These are phyloP conservation scores for Aciculosporium take DNA, from an alignment of 2,329 filamentous ascomycete species.

Conservation along the genomic window DNA sequence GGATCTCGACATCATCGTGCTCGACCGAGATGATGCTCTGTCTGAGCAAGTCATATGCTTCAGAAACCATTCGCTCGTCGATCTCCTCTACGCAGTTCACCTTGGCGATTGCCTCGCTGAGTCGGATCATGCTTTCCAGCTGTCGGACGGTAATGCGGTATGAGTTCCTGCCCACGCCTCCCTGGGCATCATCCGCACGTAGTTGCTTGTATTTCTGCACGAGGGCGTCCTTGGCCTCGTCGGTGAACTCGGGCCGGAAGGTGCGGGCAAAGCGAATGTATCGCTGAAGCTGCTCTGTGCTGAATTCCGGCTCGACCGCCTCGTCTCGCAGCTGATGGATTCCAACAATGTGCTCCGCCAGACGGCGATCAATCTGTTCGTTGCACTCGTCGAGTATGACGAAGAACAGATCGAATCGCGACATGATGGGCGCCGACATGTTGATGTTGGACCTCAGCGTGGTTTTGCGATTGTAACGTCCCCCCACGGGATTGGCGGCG, in stretches of 20 bases:
- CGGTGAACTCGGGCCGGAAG: constrained; percentile 83
- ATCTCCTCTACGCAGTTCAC: constrained; percentile 93
- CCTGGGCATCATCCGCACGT: constrained; percentile 81
- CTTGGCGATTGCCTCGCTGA: constrained; percentile 96
- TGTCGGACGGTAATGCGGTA: constrained; percentile 97
- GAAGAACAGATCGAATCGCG: constrained; percentile 96
- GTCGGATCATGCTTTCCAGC: constrained; percentile 85
- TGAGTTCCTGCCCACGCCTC: constrained; percentile 83
- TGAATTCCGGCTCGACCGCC: constrained; percentile 84
- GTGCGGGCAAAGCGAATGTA: constrained; percentile 95
- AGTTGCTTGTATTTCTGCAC: constrained; percentile 94
- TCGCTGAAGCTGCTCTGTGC: constrained; percentile 87
- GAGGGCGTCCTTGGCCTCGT: constrained; percentile 70
- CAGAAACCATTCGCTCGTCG: constrained; percentile 67
- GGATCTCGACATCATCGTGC: constrained; percentile 91
- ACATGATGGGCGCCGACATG: constrained; percentile 99
- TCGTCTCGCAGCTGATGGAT: constrained; percentile 88
- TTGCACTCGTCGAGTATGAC: constrained; percentile 96
- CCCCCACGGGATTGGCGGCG: constrained; percentile 88
- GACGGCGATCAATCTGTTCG: constrained; percentile 74
- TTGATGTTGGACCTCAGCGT: constrained; percentile 92
- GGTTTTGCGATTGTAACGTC: constrained; percentile 92
- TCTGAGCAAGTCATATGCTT: constrained; percentile 79
- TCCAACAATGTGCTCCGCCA: constrained; percentile 87
- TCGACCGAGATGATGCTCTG: constrained; percentile 97